Evolutionary conservation across 345 rosid species (phyloP).

Genomic region (Eucalyptus dawsonii): DNA sequence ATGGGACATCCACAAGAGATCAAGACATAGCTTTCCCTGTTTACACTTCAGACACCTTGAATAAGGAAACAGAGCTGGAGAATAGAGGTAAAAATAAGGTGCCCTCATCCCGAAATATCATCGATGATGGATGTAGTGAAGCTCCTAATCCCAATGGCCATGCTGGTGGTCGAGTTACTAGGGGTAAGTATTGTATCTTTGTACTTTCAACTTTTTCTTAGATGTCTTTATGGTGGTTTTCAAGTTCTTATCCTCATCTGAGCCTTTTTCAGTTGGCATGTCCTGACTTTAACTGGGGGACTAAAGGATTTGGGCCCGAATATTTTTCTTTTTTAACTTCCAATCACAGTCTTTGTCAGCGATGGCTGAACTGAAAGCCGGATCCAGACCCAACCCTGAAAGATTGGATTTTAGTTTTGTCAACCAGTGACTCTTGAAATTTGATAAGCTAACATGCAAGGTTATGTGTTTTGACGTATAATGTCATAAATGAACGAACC

Average conservation of each 20-base stretch:
- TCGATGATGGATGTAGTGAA: constrained; percentile 31
- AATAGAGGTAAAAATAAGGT: constrained; percentile 15
- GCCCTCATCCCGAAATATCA: constrained; percentile 14
- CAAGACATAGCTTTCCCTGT: constrained; percentile 8
- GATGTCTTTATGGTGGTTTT: background rate
- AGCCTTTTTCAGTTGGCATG: background rate
- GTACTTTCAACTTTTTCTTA: background rate
- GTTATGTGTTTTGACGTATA: background rate
- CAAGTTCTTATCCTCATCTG: background rate
- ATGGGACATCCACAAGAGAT: constrained; percentile 6
- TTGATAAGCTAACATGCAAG: background rate
- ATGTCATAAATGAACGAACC: background rate
- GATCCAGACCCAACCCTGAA: background rate
- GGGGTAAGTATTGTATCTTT: constrained; percentile 33
- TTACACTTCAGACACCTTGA: background rate
- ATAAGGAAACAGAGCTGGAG: constrained; percentile 10
- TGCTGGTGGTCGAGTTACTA: constrained; percentile 17
- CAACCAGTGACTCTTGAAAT: background rate
- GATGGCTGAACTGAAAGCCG: background rate
- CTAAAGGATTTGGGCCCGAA: background rate
- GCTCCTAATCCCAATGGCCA: constrained; percentile 21
- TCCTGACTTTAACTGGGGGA: background rate
- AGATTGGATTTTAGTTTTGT: background rate
- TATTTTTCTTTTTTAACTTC: background rate
- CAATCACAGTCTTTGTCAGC: background rate